Conservation (phyloP, 257 asterid genomes). For the Solanum tarapatanum region DNA sequence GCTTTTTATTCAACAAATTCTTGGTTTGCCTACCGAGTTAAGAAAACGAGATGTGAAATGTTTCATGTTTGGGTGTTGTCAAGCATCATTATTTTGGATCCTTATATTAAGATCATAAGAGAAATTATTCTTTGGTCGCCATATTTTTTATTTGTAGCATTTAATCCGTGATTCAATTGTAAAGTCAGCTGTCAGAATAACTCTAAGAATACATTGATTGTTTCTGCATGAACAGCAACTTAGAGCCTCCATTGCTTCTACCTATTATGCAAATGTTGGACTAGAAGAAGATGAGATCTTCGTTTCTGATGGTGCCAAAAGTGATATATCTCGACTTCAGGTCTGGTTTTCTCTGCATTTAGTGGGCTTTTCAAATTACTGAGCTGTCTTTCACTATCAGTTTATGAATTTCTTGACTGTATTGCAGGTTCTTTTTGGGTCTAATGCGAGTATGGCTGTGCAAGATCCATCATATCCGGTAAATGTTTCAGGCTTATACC, state of each 20-base stretch:
- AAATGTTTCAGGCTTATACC: conserved; percentile 10
- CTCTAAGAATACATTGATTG: not conserved
- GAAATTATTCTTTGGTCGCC: not conserved
- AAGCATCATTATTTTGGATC: not conserved
- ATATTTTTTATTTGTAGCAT: not conserved
- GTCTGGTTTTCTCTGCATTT: conserved; percentile 19
- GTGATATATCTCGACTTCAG: conserved; percentile 98
- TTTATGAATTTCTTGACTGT: not conserved
- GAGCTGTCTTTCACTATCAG: not conserved
- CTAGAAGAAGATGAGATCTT: conserved; percentile 82
- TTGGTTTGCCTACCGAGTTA: not conserved
- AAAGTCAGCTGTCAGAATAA: not conserved
- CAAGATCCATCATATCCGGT: conserved; percentile 99
- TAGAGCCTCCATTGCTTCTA: conserved; percentile 85
- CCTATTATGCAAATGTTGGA: conserved; percentile 74
- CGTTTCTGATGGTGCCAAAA: conserved; percentile 97
- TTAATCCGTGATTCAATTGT: not conserved
- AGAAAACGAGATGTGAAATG: not conserved
- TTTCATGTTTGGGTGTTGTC: not conserved
- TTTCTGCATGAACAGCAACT: conserved; percentile 36
- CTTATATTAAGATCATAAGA: not conserved
- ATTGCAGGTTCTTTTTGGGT: conserved; percentile 83
- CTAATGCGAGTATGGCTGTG: conserved; percentile 87
- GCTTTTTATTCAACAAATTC: not conserved
- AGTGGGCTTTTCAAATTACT: not conserved